Evolutionary conservation across 2,329 filamentous ascomycete species (phyloP).

Genomic region (Fusarium sp.): DNA sequence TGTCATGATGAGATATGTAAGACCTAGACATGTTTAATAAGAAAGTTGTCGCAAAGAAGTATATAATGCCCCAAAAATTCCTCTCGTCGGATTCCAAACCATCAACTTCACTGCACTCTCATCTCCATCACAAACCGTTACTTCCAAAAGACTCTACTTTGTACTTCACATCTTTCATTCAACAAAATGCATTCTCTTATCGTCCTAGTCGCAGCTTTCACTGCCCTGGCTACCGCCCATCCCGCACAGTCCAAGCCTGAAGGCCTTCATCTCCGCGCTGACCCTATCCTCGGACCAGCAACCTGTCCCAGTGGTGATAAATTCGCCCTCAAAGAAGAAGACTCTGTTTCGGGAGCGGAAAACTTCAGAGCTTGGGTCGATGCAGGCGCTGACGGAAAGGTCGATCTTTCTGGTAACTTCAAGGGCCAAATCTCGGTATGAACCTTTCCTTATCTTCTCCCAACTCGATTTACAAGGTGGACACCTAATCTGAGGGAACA

Average conservation of each 20-base stretch:
- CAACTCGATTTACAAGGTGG: no score
- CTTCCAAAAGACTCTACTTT: background rate
- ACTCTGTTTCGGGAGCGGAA: background rate
- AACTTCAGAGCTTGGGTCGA: background rate
- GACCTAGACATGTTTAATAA: no score
- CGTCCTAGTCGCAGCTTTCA: background rate
- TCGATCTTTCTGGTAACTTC: slow-evolving; percentile 6
- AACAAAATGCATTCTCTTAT: background rate
- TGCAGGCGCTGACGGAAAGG: background rate
- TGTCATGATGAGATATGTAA: no score
- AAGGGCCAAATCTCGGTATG: background rate
- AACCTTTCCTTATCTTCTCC: no score
- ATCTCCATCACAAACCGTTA: no score
- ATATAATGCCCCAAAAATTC: no score
- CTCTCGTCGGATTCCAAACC: no score
- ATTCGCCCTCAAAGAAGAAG: background rate
- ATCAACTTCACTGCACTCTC: no score
- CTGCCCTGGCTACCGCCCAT: background rate
- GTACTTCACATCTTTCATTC: background rate
- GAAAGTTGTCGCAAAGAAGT: no score
- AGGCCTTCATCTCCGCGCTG: background rate
- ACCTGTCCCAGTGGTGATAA: background rate
- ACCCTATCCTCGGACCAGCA: background rate
- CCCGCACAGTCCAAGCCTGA: background rate
- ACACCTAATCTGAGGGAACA: background rate